These are phyloP conservation scores for Phtheirospermum japonicum DNA, from an alignment of 257 asterid species.

Conservation along the genomic window DNA sequence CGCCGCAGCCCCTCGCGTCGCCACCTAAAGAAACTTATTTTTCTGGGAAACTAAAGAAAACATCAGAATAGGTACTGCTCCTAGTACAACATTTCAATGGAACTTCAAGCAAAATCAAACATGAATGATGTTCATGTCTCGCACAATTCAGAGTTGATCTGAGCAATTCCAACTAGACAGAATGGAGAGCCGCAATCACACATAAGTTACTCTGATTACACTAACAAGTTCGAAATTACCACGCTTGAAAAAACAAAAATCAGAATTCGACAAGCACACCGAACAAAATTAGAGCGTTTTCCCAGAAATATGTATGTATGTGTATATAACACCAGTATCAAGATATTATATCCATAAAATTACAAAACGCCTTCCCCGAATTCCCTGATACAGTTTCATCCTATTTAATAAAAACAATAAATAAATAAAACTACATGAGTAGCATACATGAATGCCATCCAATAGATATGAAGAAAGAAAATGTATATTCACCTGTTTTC, in stretches of 20 bases:
- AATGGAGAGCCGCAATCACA: neutral
- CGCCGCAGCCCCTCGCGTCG: too few species aligned
- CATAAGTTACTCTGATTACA: neutral
- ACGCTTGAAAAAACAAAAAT: neutral
- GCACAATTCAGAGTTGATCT: slow-evolving; percentile 16
- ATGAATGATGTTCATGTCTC: neutral
- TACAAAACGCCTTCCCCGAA: slow-evolving; percentile 5
- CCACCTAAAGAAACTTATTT: too few species aligned
- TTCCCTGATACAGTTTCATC: slow-evolving; percentile 10
- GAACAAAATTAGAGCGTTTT: neutral
- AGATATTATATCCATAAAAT: slow-evolving; percentile 2
- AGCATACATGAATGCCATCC: neutral
- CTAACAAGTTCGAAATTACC: slow-evolving; percentile 2
- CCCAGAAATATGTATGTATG: neutral
- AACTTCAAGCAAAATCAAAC: neutral
- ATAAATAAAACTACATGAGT: neutral
- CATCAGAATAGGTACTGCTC: too few species aligned
- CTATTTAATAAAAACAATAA: neutral
- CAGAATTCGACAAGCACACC: too few species aligned
- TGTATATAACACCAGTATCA: too few species aligned
- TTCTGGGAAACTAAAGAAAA: too few species aligned
- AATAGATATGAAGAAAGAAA: too few species aligned
- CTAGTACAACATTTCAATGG: neutral
- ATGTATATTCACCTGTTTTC: slow-evolving; percentile 25
- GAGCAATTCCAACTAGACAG: neutral